Conservation (phyloP, 306 rosid species). For the Dryas alaskensis region DNA sequence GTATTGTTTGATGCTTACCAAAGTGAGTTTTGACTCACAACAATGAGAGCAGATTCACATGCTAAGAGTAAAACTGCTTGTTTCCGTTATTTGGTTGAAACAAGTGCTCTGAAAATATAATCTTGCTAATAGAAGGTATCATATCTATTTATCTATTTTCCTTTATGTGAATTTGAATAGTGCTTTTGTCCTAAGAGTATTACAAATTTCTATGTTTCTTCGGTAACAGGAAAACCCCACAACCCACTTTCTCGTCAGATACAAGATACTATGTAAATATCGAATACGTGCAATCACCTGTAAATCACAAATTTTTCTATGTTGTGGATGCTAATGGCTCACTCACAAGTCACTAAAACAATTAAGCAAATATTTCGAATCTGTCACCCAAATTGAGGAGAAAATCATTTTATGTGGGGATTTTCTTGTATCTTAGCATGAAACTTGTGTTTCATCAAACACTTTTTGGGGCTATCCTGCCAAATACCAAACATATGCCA, state of each 20-base stretch:
- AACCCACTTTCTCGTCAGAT: too few species aligned
- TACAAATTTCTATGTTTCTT: background rate
- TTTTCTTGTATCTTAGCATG: too few species aligned
- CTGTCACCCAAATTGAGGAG: background rate
- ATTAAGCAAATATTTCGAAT: background rate
- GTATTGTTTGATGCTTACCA: background rate
- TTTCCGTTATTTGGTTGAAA: slow-evolving; percentile 16
- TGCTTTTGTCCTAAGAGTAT: background rate
- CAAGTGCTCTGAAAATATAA: background rate
- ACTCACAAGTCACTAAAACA: background rate
- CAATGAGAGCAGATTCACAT: slow-evolving; percentile 18
- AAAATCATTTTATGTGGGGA: too few species aligned
- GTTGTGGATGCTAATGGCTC: background rate
- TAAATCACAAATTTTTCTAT: too few species aligned
- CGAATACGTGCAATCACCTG: too few species aligned
- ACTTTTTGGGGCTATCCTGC: too few species aligned
- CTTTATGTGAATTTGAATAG: background rate
- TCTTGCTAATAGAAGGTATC: background rate
- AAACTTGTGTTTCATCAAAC: too few species aligned
- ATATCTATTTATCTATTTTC: background rate
- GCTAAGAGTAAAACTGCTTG: slow-evolving; percentile 14
- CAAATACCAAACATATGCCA: too few species aligned
- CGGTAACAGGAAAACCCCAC: too few species aligned
- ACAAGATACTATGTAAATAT: too few species aligned
- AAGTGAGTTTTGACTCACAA: slow-evolving; percentile 16